Evolutionary conservation across 148 eudicot genomes (phyloP).

Genomic region (Beta vulgaris): DNA sequence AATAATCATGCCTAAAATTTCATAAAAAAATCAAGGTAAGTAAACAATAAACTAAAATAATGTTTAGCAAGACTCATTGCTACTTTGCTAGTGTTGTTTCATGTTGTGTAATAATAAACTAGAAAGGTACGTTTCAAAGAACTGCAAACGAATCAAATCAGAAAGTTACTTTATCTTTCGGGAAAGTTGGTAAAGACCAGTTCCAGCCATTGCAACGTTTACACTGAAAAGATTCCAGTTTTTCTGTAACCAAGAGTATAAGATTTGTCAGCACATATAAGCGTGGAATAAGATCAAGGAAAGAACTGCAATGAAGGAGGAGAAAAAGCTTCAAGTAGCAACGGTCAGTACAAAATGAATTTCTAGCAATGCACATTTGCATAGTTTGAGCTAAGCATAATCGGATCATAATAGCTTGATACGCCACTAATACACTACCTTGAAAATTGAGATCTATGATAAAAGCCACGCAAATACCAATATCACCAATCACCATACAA

Average conservation of each 20-base stretch:
- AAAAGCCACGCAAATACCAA: not conserved
- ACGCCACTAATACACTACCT: not conserved
- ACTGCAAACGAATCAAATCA: not conserved
- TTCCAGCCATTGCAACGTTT: conserved; percentile 79
- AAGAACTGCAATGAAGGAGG: not conserved
- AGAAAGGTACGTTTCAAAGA: not conserved
- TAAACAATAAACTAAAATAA: not conserved
- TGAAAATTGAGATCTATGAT: no score
- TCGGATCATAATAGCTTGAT: not conserved
- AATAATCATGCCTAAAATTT: conserved; percentile 63
- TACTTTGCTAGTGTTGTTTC: not conserved
- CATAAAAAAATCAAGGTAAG: not conserved
- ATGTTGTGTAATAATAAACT: not conserved
- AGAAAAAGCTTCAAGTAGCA: not conserved
- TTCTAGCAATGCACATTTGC: no score
- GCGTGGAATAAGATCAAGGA: not conserved
- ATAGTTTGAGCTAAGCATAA: no score
- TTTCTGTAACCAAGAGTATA: conserved; percentile 47
- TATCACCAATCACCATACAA: not conserved
- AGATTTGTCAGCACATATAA: not conserved
- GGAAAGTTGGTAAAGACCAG: conserved; percentile 74
- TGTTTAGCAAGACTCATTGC: not conserved
- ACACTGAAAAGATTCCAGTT: conserved; percentile 97
- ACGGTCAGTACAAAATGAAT: no score
- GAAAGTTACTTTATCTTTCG: conserved; percentile 70